These are phyloP conservation scores for Massariosphaeria phaeospora DNA, from an alignment of 495 filamentous ascomycete species.

Conservation along the genomic window DNA sequence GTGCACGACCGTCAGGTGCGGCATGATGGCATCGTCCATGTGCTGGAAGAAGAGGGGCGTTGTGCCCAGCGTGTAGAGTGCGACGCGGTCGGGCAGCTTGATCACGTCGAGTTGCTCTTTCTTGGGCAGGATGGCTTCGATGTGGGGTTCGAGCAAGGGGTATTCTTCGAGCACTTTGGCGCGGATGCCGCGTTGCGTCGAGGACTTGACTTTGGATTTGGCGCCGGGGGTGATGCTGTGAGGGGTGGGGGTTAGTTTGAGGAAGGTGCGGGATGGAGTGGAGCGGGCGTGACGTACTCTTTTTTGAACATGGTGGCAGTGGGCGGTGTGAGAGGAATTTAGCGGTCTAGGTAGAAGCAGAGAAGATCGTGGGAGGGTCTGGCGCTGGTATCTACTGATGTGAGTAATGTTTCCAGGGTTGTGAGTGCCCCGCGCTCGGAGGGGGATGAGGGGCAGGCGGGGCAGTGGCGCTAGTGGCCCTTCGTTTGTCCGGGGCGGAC, in stretches of 20 bases:
- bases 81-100: constrained; percentile 85
- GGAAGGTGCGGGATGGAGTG: constrained; percentile 6
- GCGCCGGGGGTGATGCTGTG: constrained; percentile 66
- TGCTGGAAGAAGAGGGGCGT: constrained; percentile 87
- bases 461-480: no score
- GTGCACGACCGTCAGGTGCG: constrained; percentile 53
- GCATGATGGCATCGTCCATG: constrained; percentile 69
- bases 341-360: neutral
- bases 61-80: constrained; percentile 74
- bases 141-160: constrained; percentile 77
- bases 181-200: constrained; percentile 80
- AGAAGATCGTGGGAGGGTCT: neutral
- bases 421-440: neutral
- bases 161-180: constrained; percentile 75
- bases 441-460: neutral
- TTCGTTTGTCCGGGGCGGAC: no score
- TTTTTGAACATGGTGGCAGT: constrained; percentile 77
- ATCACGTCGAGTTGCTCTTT: constrained; percentile 87
- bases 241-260: neutral
- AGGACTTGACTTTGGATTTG: constrained; percentile 97
- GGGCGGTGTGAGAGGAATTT: neutral
- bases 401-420: no score
- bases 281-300: constrained; percentile 71
- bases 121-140: constrained; percentile 94
- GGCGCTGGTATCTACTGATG: neutral